These are phyloP conservation scores for Neofusicoccum ribis DNA, from an alignment of 2,329 filamentous ascomycete species.

Conservation along the genomic window DNA sequence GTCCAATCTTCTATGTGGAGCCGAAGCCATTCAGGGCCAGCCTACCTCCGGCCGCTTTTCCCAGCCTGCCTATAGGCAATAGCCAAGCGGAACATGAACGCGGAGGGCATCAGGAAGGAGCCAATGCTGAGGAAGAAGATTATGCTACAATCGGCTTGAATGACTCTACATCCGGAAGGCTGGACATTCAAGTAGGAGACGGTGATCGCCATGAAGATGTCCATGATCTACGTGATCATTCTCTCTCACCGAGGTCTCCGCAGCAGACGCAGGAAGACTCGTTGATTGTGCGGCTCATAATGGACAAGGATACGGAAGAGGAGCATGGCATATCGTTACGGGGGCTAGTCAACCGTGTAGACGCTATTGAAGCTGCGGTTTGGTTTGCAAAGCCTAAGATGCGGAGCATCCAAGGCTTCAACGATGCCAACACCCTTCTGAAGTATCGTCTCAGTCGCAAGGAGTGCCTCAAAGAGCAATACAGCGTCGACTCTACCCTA, in stretches of 20 bases:
- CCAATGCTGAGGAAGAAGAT: background rate
- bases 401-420: background rate
- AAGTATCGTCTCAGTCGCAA: background rate
- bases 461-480: background rate
- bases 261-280: background rate
- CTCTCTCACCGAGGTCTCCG: background rate
- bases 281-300: background rate
- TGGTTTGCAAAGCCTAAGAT: background rate
- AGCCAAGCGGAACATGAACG: too few species aligned
- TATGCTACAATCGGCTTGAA: background rate
- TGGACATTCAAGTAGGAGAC: too few species aligned
- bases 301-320: background rate
- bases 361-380: background rate
- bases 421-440: background rate
- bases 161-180: too few species aligned
- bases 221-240: too few species aligned
- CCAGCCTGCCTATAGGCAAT: background rate
- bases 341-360: background rate
- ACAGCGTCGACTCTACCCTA: background rate
- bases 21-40: conserved; percentile 6
- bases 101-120: background rate
- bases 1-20: background rate
- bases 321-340: background rate
- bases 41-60: conserved; percentile 8
- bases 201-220: too few species aligned